Evolutionary conservation across 2,329 filamentous ascomycete genomes (phyloP).

Genomic region (Talaromyces marneffei): DNA sequence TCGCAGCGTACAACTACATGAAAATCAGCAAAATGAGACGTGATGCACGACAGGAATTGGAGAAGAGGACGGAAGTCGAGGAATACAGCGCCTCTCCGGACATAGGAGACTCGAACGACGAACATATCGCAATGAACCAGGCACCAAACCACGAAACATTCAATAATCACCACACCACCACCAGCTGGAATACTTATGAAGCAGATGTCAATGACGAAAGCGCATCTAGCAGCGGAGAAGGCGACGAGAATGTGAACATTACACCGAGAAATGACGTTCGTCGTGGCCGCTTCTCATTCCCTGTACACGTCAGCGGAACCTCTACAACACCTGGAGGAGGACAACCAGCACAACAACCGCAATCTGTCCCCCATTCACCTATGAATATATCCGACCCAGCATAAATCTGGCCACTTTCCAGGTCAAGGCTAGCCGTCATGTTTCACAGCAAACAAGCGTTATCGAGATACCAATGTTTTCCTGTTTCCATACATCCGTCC

Average conservation of each 20-base stretch:
- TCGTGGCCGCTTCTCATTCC: conserved; percentile 25
- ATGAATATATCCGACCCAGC: conserved; percentile 4
- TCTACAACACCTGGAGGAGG: conserved; percentile 23
- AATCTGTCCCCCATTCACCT: conserved; percentile 1
- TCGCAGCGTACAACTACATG: conserved; percentile 86
- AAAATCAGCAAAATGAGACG: conserved; percentile 85
- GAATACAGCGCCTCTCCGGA: conserved; percentile 10
- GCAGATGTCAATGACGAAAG: conserved; percentile 20
- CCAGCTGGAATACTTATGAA: conserved; percentile 24
- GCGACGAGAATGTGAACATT: conserved; percentile 24
- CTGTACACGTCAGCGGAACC: conserved; percentile 29
- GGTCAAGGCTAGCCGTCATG: neutral
- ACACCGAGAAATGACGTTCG: conserved; percentile 22
- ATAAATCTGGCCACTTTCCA: neutral
- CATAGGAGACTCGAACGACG: neutral
- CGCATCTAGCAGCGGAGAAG: conserved; percentile 14
- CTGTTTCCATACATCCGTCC: neutral
- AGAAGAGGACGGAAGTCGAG: conserved; percentile 10
- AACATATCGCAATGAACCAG: conserved; percentile 4
- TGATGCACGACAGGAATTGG: conserved; percentile 52
- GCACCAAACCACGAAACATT: conserved; percentile 8
- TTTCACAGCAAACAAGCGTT: neutral
- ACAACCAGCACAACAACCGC: neutral
- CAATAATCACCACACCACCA: conserved; percentile 15
- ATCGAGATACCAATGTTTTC: neutral